These are phyloP conservation scores for Cystobasidium tubakii DNA, from an alignment of 768 basidiomycete genomes.

Conservation along the genomic window DNA sequence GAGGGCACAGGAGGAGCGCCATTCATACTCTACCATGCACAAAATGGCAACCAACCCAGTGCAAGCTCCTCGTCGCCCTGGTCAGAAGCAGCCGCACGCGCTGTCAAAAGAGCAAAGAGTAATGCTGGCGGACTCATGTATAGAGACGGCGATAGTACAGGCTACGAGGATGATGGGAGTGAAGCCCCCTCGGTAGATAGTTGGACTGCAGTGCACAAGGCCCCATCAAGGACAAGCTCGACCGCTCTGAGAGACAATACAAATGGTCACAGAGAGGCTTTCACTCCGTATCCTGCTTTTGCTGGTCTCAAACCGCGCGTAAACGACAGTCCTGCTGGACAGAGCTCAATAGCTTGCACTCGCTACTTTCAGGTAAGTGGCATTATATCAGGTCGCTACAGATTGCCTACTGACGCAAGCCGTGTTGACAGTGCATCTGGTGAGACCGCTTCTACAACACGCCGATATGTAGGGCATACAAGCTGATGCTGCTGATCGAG, in stretches of 20 bases:
- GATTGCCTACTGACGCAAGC: background rate
- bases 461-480: background rate
- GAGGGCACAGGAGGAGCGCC: background rate
- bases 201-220: background rate
- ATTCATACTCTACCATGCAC: background rate
- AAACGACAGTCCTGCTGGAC: background rate
- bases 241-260: background rate
- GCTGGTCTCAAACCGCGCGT: background rate
- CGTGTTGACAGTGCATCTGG: background rate
- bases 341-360: background rate
- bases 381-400: background rate
- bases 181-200: background rate
- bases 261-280: background rate
- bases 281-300: background rate
- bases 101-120: slow-evolving; percentile 12
- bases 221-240: background rate
- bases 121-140: slow-evolving; percentile 8
- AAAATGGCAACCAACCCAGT: background rate
- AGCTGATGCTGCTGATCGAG: background rate
- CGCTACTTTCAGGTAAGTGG: background rate
- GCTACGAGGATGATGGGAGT: slow-evolving; percentile 34
- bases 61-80: background rate
- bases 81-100: slow-evolving; percentile 9
- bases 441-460: background rate
- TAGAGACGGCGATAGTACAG: slow-evolving; percentile 31